phyloP scores from a whole-genome alignment of 208 protist species.

The Wallacemonas collosoma region DNA sequence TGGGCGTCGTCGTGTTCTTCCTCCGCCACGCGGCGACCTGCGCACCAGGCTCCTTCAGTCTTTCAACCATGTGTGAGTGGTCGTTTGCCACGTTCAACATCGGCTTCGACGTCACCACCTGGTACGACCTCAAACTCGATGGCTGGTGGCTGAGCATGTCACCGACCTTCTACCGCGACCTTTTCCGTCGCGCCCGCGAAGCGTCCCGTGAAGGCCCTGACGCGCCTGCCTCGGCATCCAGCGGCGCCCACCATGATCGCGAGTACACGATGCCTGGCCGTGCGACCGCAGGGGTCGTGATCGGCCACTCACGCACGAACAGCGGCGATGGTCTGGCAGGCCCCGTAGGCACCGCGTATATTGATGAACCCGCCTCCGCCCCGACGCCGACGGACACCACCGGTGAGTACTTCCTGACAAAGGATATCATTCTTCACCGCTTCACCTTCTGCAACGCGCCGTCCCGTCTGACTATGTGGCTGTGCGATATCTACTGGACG shows the following conservation, averaged over 20 bases:
- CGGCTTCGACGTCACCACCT: constrained; percentile 55
- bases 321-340: neutral
- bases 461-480: constrained; percentile 49
- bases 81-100: constrained; percentile 63
- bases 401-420: constrained; percentile 42
- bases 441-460: constrained; percentile 68
- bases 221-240: neutral
- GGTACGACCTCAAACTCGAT: constrained; percentile 68
- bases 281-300: neutral
- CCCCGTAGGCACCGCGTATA: neutral
- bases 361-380: constrained; percentile 2
- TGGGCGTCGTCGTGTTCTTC: constrained; percentile 59
- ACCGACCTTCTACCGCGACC: constrained; percentile 35
- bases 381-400: constrained; percentile 15
- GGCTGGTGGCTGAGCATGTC: constrained; percentile 65
- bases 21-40: constrained; percentile 58
- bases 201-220: too few species aligned
- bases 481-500: constrained; percentile 76
- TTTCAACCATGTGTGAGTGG: constrained; percentile 79
- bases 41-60: constrained; percentile 60
- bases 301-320: neutral
- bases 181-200: constrained; percentile 25
- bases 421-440: constrained; percentile 58
- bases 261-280: neutral
- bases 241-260: neutral